A percentile compares a stretch with the other conserved stretches of the same genome.
These are phyloP conservation scores for Mycena capillaripes DNA, from an alignment of 768 basidiomycete species.

Conservation along the genomic window DNA sequence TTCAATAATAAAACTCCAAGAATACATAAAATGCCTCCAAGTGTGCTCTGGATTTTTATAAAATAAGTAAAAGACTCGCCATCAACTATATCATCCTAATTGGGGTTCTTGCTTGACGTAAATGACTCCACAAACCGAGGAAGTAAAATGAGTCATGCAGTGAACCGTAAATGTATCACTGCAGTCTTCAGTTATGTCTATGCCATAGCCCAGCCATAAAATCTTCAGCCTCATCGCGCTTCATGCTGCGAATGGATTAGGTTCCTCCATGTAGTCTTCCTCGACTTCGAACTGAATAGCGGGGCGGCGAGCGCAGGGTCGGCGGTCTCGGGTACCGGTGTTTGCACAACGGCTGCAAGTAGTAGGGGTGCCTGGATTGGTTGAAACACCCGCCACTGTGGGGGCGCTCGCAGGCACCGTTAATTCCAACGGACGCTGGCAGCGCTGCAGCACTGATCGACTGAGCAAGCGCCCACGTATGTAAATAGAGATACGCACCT, in stretches of 20 bases:
- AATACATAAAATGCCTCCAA: too few species aligned
- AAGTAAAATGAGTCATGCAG: too few species aligned
- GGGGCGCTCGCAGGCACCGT: too few species aligned
- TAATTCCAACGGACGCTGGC: too few species aligned
- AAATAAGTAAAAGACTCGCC: too few species aligned
- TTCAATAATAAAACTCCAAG: too few species aligned
- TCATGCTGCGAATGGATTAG: not conserved
- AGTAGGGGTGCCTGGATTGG: not conserved
- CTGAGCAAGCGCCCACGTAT: not conserved
- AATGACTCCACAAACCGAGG: not conserved
- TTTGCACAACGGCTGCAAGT: not conserved
- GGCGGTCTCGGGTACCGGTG: too few species aligned
- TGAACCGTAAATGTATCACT: too few species aligned
- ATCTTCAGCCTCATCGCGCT: not conserved
- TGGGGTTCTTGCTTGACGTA: constrained; percentile 14
- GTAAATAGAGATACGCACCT: not conserved
- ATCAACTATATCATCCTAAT: constrained; percentile 8
- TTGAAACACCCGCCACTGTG: not conserved
- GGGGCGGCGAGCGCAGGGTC: not conserved
- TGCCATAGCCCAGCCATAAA: not conserved
- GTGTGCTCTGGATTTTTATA: too few species aligned
- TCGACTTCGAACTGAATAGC: not conserved
- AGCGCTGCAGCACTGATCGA: not conserved
- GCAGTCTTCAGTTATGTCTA: not conserved
- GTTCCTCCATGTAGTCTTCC: not conserved